These are phyloP conservation scores for Paracoccidioides lutzii DNA, from an alignment of 2,329 filamentous ascomycete species.

Conservation along the genomic window DNA sequence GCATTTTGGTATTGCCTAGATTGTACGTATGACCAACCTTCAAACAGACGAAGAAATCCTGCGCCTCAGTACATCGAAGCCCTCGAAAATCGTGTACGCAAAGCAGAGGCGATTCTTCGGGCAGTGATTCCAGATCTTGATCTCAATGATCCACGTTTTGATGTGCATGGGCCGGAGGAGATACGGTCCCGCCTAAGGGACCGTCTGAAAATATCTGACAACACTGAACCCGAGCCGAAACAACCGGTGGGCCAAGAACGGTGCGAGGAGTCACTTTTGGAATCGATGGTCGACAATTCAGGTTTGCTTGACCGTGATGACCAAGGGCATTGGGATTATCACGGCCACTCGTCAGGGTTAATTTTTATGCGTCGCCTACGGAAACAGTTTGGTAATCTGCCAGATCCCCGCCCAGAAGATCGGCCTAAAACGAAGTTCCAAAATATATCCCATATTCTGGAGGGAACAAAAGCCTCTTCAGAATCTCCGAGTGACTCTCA, in stretches of 20 bases:
- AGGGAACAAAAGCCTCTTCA: slow-evolving; percentile 53
- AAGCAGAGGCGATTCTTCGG: slow-evolving; percentile 66
- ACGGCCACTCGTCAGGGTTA: slow-evolving; percentile 81
- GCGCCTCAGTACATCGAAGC: slow-evolving; percentile 89
- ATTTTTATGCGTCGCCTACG: slow-evolving; percentile 80
- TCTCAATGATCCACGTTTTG: slow-evolving; percentile 70
- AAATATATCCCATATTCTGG: slow-evolving; percentile 47
- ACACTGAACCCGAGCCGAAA: slow-evolving; percentile 11
- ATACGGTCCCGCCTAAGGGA: slow-evolving; percentile 33
- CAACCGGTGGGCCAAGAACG: slow-evolving; percentile 23
- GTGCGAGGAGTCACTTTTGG: slow-evolving; percentile 58
- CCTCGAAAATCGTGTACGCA: slow-evolving; percentile 67
- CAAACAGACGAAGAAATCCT: slow-evolving; percentile 78
- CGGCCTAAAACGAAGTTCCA: slow-evolving; percentile 38
- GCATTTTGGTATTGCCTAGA: slow-evolving; percentile 39
- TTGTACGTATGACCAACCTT: slow-evolving; percentile 91
- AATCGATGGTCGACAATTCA: slow-evolving; percentile 90
- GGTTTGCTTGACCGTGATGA: slow-evolving; percentile 87
- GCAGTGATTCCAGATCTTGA: slow-evolving; percentile 74
- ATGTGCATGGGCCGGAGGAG: slow-evolving; percentile 56
- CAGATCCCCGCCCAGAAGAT: slow-evolving; percentile 33
- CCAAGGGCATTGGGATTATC: slow-evolving; percentile 85
- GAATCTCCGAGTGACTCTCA: slow-evolving; percentile 51
- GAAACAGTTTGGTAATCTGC: slow-evolving; percentile 70
- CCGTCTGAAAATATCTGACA: slow-evolving; percentile 13